These are phyloP conservation scores for Thecamonas trahens DNA, from an alignment of 78 protist species.

Conservation along the genomic window DNA sequence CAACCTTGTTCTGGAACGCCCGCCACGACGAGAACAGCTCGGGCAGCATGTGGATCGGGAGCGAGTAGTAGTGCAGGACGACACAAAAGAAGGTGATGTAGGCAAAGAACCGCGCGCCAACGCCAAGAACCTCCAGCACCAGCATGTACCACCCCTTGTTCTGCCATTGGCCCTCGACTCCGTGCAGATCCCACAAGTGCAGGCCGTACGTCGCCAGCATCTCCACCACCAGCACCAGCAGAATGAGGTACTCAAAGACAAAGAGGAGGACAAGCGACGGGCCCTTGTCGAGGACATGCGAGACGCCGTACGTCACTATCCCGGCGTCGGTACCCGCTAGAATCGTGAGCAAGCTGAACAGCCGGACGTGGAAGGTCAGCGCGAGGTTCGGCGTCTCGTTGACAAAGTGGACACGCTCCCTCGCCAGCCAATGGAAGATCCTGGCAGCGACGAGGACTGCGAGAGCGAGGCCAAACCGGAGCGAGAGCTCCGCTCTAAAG, in stretches of 20 bases:
- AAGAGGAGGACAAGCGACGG: neutral
- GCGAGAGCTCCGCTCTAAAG: conserved; percentile 76
- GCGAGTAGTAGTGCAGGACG: conserved; percentile 39
- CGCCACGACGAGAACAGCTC: conserved; percentile 60
- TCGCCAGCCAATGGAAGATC: conserved; percentile 76
- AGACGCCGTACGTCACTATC: conserved; percentile 26
- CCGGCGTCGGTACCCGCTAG: conserved; percentile 29
- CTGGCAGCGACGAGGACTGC: conserved; percentile 59
- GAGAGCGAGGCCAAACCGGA: conserved; percentile 47
- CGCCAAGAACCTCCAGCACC: conserved; percentile 62
- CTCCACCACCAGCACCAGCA: neutral
- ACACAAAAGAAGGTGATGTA: conserved; percentile 50
- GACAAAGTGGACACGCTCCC: conserved; percentile 72
- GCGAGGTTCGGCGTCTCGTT: conserved; percentile 54
- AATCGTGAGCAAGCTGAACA: conserved; percentile 9
- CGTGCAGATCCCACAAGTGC: conserved; percentile 28
- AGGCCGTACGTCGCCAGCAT: conserved; percentile 19
- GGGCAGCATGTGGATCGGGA: conserved; percentile 82
- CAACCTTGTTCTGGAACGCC: conserved; percentile 11
- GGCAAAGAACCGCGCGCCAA: conserved; percentile 12
- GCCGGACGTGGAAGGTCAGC: conserved; percentile 31
- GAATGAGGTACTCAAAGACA: too few species aligned
- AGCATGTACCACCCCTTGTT: conserved; percentile 53
- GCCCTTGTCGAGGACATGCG: conserved; percentile 17
- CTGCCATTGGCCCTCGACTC: conserved; percentile 74